Percentiles rank a stretch among this genome's conserved stretches.
Conservation (phyloP, 805 yeast genomes). For the Kodamaea nitidulidarum region DNA sequence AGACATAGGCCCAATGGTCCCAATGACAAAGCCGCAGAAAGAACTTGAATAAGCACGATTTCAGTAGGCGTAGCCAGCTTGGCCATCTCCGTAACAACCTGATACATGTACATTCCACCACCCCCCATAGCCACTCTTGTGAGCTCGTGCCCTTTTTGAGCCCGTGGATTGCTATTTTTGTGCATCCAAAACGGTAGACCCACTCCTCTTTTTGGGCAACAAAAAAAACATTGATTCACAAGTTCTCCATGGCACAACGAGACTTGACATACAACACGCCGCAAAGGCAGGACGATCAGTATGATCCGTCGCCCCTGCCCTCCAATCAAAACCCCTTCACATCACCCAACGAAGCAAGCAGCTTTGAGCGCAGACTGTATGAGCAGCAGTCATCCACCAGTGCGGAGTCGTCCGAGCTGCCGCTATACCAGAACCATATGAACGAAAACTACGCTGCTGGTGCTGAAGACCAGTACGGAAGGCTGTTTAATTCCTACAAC, state of each 20-base stretch:
- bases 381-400: constrained; percentile 10
- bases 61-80: too few species aligned
- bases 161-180: background rate
- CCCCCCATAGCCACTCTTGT: background rate
- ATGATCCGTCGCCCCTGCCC: constrained; percentile 4
- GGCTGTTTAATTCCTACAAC: constrained; percentile 41
- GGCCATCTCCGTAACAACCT: too few species aligned
- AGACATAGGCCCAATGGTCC: too few species aligned
- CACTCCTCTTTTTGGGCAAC: constrained; percentile 4
- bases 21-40: too few species aligned
- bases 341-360: constrained; percentile 11
- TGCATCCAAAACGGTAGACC: background rate
- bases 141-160: background rate
- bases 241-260: constrained; percentile 19
- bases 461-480: constrained; percentile 24
- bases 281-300: constrained; percentile 6
- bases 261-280: constrained; percentile 31
- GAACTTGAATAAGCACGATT: too few species aligned
- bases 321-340: constrained; percentile 12
- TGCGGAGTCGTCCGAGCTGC: constrained; percentile 5
- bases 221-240: constrained; percentile 3
- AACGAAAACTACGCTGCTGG: constrained; percentile 5
- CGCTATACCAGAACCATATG: constrained; percentile 6
- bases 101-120: background rate
- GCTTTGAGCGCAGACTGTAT: constrained; percentile 8